Evolutionary conservation across 768 basidiomycete species (phyloP).

Genomic region (Boletus fagicola): DNA sequence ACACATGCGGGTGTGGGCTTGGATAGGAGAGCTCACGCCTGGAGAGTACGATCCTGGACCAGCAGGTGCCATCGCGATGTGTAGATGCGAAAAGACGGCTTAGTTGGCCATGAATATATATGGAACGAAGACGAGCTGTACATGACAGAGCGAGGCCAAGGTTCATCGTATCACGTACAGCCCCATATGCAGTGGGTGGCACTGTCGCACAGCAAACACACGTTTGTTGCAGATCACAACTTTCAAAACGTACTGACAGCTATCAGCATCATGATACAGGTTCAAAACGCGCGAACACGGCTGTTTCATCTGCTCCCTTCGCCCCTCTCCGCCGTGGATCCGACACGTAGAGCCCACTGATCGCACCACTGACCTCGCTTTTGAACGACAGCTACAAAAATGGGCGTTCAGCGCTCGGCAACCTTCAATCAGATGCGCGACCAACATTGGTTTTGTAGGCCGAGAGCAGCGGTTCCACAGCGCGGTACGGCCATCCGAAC

Average conservation of each 20-base stretch:
- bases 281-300: constrained; percentile 17
- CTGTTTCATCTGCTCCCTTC: not conserved
- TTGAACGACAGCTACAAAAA: constrained; percentile 21
- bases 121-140: not conserved
- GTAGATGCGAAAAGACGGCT: not conserved
- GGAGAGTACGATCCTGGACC: constrained; percentile 7
- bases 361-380: constrained; percentile 16
- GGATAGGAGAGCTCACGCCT: not conserved
- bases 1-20: not conserved
- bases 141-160: not conserved
- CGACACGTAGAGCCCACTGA: constrained; percentile 16
- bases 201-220: not conserved
- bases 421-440: not conserved
- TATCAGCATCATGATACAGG: constrained; percentile 19
- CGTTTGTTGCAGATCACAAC: not conserved
- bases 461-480: constrained; percentile 43
- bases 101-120: not conserved
- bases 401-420: not conserved
- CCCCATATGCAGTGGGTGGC: not conserved
- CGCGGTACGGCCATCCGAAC: constrained; percentile 52
- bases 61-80: constrained; percentile 15
- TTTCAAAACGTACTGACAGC: not conserved
- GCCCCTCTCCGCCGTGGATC: constrained; percentile 24
- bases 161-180: not conserved
- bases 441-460: constrained; percentile 44